Percentiles rank a stretch among this genome's conserved stretches.
Conservation (phyloP, 2,329 filamentous ascomycete genomes). For the Alternaria burnsii region DNA sequence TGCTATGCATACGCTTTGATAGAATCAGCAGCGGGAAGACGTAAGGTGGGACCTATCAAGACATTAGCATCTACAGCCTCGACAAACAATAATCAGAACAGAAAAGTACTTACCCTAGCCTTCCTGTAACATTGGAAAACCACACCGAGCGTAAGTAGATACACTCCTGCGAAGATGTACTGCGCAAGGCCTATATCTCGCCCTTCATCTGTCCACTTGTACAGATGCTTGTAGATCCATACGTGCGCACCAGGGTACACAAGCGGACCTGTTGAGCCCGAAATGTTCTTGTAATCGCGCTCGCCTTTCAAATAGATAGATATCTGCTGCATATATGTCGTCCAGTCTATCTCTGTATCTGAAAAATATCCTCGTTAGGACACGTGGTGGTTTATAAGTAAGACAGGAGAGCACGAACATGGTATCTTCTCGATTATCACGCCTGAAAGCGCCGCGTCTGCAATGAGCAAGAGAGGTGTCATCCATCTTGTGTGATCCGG, state of each 20-base stretch:
- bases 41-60: slow-evolving; percentile 77
- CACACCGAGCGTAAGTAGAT: slow-evolving; percentile 76
- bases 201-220: slow-evolving; percentile 79
- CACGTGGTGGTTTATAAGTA: slow-evolving; percentile 32
- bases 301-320: slow-evolving; percentile 81
- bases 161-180: slow-evolving; percentile 80
- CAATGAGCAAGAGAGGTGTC: slow-evolving; percentile 70
- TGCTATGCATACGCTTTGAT: slow-evolving; percentile 91
- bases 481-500: slow-evolving; percentile 69
- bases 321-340: slow-evolving; percentile 95
- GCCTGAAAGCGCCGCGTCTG: slow-evolving; percentile 75
- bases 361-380: background rate
- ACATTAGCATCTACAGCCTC: background rate
- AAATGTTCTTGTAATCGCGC: slow-evolving; percentile 84
- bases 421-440: slow-evolving; percentile 82
- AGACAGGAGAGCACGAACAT: slow-evolving; percentile 65
- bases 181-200: slow-evolving; percentile 82
- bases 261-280: slow-evolving; percentile 87
- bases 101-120: slow-evolving; percentile 65
- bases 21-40: slow-evolving; percentile 84
- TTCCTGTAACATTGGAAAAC: slow-evolving; percentile 84
- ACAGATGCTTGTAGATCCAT: slow-evolving; percentile 84
- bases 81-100: background rate
- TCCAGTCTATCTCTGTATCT: slow-evolving; percentile 99
- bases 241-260: slow-evolving; percentile 96